Conservation (phyloP, 208 protist genomes). For the Leishmania tarentolae region DNA sequence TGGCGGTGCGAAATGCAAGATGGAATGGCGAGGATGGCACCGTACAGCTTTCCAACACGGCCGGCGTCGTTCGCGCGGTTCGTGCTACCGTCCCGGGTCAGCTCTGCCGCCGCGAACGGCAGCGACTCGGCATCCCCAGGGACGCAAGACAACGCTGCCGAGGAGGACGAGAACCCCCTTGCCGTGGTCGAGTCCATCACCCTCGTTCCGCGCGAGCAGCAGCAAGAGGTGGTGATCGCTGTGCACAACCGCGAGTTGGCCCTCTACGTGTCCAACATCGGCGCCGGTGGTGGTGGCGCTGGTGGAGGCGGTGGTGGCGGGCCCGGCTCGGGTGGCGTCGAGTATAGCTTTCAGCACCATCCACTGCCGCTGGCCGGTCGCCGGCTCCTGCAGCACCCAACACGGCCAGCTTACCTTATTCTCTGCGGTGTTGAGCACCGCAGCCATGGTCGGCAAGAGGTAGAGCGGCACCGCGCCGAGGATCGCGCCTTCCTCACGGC, state of each 20-base stretch:
- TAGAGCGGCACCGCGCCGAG: slow-evolving; percentile 33
- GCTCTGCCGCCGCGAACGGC: slow-evolving; percentile 9
- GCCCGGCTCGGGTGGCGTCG: slow-evolving; percentile 34
- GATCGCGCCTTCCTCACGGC: slow-evolving; percentile 28
- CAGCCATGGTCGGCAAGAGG: slow-evolving; percentile 40
- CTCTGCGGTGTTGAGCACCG: slow-evolving; percentile 71
- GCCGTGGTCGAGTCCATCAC: slow-evolving; percentile 18
- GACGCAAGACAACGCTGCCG: slow-evolving; percentile 16
- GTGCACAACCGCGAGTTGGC: slow-evolving; percentile 62
- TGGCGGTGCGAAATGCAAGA: slow-evolving; percentile 76
- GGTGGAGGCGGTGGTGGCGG: slow-evolving; percentile 11
- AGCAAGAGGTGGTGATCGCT: slow-evolving; percentile 66
- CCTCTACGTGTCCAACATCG: slow-evolving; percentile 57
- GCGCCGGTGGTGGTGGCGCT: slow-evolving; percentile 12
- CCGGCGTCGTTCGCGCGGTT: slow-evolving; percentile 69
- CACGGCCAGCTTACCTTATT: slow-evolving; percentile 54
- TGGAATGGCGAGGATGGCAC: slow-evolving; percentile 60
- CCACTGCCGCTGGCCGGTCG: slow-evolving; percentile 65
- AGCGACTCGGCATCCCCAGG: neutral
- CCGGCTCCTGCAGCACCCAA: slow-evolving; percentile 73
- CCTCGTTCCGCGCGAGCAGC: slow-evolving; percentile 24
- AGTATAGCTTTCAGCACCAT: slow-evolving; percentile 76
- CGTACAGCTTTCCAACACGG: slow-evolving; percentile 67
- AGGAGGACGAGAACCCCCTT: slow-evolving; percentile 14
- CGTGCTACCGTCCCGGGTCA: slow-evolving; percentile 34